Conservation (phyloP, 345 rosid species). For the Euphorbia lathyris region DNA sequence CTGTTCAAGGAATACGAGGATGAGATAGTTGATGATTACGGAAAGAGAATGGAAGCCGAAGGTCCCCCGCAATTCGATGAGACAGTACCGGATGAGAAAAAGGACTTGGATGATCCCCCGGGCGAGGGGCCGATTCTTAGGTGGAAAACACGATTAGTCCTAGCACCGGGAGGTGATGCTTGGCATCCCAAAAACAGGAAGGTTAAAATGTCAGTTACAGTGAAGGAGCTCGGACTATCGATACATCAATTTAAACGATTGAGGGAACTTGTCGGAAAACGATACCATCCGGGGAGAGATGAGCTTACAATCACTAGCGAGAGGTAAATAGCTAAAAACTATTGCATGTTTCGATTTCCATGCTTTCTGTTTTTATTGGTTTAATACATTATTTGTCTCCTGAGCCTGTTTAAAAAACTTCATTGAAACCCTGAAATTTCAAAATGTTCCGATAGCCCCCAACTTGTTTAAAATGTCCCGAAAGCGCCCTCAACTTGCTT, state of each 20-base stretch:
- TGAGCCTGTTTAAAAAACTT: no score
- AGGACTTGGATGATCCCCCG: constrained; percentile 68
- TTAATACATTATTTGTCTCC: no score
- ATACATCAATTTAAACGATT: constrained; percentile 70
- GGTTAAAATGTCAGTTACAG: constrained; percentile 87
- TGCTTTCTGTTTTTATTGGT: neutral
- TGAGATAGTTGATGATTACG: constrained; percentile 72
- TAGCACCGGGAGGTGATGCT: constrained; percentile 94
- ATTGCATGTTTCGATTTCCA: neutral
- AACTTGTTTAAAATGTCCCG: no score
- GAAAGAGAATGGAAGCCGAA: constrained; percentile 56
- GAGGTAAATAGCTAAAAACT: constrained; percentile 56
- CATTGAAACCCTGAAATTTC: no score
- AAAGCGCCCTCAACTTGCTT: no score
- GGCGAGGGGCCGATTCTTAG: constrained; percentile 89
- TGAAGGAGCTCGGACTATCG: constrained; percentile 92
- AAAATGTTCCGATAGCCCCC: no score
- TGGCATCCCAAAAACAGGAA: constrained; percentile 99
- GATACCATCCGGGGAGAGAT: constrained; percentile 92
- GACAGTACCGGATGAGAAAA: constrained; percentile 44
- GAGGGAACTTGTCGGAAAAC: constrained; percentile 76
- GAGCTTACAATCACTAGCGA: constrained; percentile 94
- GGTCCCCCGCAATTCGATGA: constrained; percentile 61
- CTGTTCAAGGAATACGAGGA: constrained; percentile 82
- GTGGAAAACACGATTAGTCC: constrained; percentile 84